Evolutionary conservation across 2,329 filamentous ascomycete species (phyloP), one percentile per base, ranked within the genome.

Genomic region (Fusarium heterosporum): DNA sequence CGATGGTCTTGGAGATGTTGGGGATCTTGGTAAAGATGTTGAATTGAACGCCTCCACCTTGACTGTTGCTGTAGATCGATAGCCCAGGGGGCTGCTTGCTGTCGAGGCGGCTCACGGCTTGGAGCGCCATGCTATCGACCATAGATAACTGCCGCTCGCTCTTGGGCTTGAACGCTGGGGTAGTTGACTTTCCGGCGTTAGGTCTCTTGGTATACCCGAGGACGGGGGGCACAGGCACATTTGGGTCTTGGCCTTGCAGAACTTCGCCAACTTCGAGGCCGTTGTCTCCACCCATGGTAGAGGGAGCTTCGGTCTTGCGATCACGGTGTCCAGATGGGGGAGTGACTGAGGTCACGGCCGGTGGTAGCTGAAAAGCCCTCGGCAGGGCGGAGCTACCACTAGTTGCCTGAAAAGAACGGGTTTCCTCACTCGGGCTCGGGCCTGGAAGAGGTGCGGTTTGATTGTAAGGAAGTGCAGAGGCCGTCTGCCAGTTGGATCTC

Each of bases 11-110:
- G 2, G 53, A 26, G 2, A 50, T 6, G 1, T n/a, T 40, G 6
- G 42, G 46, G 1, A 66, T 46, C 14, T 58, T 49, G 4, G 62
- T 57, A 14, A 53, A 66, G 5, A 66, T 29, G 11, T 66, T 56
- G 9, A n/a, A n/a, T 8, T 66, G 63, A 1, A 26, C n/a, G 3
- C 52, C 63, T 2, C 62, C 50, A 4, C 62, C 63, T 1, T 38
- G 14, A 4, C 56, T 66, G 51, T 66, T 61, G 14, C 49, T 65
- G 22, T 55, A 19, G 4, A 62, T 34, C 2, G 56, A 32, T 3
- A 66, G 51, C 0, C 52, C 57, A 2, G 63, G 63, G 2, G 30
- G 40, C 1, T 34, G n/a, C 3, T 38, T 40, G 2, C 36, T 28
- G 4, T 29, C 40, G 4, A 17, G 6, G 1, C 25, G 16, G 3